Conservation (phyloP, 768 basidiomycete genomes). For the Tulasnella sp. region DNA sequence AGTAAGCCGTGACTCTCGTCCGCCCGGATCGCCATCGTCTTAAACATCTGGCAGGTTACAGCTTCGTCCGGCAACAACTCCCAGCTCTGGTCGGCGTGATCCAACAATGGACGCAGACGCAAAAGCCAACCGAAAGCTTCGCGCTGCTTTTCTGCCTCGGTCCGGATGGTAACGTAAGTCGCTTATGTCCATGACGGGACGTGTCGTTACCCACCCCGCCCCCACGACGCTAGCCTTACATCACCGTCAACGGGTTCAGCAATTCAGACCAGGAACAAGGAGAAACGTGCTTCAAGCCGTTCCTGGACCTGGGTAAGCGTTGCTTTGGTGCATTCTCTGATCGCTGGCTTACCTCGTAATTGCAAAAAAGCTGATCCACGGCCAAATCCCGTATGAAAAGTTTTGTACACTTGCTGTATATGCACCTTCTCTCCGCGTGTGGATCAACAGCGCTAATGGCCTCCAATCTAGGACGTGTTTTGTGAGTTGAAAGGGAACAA, state of each 20-base stretch:
- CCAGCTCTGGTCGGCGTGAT: neutral
- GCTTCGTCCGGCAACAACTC: neutral
- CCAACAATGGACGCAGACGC: neutral
- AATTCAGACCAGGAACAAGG: neutral
- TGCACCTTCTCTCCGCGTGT: too few relatives aligned
- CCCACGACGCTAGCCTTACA: neutral
- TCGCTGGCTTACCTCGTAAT: too few relatives aligned
- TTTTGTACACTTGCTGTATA: too few relatives aligned
- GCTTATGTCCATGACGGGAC: neutral
- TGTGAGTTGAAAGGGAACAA: neutral
- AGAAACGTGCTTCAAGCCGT: neutral
- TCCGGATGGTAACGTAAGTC: constrained; percentile 8
- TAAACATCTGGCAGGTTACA: neutral
- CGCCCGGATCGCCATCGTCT: neutral
- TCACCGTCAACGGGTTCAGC: neutral
- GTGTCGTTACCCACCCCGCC: neutral
- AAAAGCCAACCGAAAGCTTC: neutral
- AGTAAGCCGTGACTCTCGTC: neutral
- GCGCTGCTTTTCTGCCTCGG: neutral
- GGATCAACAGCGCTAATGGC: too few relatives aligned
- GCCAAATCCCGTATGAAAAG: too few relatives aligned
- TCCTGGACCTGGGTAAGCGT: constrained; percentile 5
- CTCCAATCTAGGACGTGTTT: neutral
- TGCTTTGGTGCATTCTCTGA: too few relatives aligned
- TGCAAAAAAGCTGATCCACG: too few relatives aligned